phyloP scores from a whole-genome alignment of 169 alveolate species.

The Plasmodium vivax region DNA sequence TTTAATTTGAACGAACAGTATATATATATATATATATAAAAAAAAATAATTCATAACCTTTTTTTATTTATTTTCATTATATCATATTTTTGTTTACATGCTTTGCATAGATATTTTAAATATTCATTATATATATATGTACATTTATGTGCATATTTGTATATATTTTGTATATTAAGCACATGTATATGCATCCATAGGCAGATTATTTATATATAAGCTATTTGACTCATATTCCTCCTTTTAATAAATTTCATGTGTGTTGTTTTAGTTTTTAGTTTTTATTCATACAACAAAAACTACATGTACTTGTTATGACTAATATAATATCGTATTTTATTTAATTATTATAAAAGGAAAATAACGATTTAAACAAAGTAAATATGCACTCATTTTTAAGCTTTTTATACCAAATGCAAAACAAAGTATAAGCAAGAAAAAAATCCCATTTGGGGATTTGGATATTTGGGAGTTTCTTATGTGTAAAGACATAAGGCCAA shows the following conservation, averaged over 20 bases:
- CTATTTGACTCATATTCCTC: neutral
- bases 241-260: neutral
- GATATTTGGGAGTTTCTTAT: neutral
- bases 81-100: neutral
- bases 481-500: neutral
- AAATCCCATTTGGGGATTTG: neutral
- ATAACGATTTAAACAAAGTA: neutral
- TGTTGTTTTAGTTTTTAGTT: conserved; percentile 2
- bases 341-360: neutral
- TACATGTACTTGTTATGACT: neutral
- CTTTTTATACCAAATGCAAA: neutral
- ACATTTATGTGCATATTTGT: neutral
- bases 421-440: neutral
- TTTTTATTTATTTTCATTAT: neutral
- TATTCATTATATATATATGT: neutral
- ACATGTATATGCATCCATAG: neutral
- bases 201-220: neutral
- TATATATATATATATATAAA: neutral
- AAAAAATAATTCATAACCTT: neutral
- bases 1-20: neutral
- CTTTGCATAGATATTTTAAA: neutral
- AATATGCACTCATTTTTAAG: neutral
- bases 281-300: neutral
- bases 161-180: neutral
- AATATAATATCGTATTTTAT: neutral